Percentiles rank a stretch among this genome's conserved stretches.
phyloP scores from a whole-genome alignment of 2,329 filamentous ascomycete species.

The Paracorniculantispora psalliotae region DNA sequence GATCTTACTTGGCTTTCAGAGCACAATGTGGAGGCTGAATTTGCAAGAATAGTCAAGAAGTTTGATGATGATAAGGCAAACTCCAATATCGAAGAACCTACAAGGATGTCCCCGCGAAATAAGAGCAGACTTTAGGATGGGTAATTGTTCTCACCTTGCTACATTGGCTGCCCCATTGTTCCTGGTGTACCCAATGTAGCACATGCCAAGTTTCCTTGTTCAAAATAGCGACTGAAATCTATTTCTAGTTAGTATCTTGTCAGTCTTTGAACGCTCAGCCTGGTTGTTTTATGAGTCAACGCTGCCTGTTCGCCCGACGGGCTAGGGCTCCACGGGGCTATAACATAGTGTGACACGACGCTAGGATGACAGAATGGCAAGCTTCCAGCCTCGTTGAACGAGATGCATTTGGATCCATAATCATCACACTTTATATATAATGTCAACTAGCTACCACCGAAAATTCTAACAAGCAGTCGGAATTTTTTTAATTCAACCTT shows the following conservation, averaged over 20 bases:
- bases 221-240: too few relatives aligned
- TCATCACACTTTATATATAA: background rate
- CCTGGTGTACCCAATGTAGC: too few relatives aligned
- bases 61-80: too few relatives aligned
- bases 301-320: background rate
- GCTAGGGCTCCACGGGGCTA: background rate
- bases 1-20: slow-evolving; percentile 17
- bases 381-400: too few relatives aligned
- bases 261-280: background rate
- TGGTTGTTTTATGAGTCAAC: background rate
- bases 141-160: too few relatives aligned
- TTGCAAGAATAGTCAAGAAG: background rate
- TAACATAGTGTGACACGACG: background rate
- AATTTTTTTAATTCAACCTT: background rate
- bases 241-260: too few relatives aligned
- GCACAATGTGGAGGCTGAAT: slow-evolving; percentile 16
- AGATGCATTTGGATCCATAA: too few relatives aligned
- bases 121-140: background rate
- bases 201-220: too few relatives aligned
- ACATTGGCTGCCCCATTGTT: too few relatives aligned
- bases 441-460: background rate
- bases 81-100: background rate
- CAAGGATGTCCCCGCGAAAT: background rate
- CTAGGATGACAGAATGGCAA: background rate
- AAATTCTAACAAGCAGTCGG: too few relatives aligned